Evolutionary conservation across 768 basidiomycete genomes (phyloP), one percentile per base, ranked within the genome.

Genomic region (Xerocomellus dryophilus): DNA sequence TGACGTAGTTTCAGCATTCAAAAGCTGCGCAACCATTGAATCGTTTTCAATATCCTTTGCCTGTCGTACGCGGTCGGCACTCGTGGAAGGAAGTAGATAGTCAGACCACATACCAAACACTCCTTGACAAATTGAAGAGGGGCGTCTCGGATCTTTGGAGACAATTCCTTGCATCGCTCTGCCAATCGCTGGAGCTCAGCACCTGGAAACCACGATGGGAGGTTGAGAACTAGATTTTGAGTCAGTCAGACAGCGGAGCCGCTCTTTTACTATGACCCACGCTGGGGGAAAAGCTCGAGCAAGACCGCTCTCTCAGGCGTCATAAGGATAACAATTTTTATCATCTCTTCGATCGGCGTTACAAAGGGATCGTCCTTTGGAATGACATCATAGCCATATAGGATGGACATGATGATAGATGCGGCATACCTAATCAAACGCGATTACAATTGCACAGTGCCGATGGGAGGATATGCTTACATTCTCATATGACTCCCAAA

Each of bases 71-170:
- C 21, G 25, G 17, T 55, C 14, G 43, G 32, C 5, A 18, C 1
- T 3, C 25, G 20, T 41, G 27, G 51, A 25, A 21, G 6, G 10
- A 21, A 29, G 11, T 11, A 53, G 27, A 31, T 40, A 21, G 39
- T 40, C 15, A 20, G 20, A 10, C 21, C 10, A 31, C 54, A 20
- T 52, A 58, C 61, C 58, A 66, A 47, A 34, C 54, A 61, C 12
- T 58, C 57, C 34, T 63, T 59, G 47, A 67, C 62, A 36, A 62
- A 66, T 21, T 60, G 54, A n/a, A 66, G 60, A 2, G 69, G 67
- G 2, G 10, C 50, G 2, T 59, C 53, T 39, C 58, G 55, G 14
- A 66, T 43, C 18, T 50, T 41, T 23, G 57, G 41, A 7, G 56
- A 61, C 14, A 56, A 7, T 41, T 56, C 51, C 34, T 44, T 53